Evolutionary conservation across 2,329 filamentous ascomycete genomes (phyloP).

Genomic region (Helotiales sp.): DNA sequence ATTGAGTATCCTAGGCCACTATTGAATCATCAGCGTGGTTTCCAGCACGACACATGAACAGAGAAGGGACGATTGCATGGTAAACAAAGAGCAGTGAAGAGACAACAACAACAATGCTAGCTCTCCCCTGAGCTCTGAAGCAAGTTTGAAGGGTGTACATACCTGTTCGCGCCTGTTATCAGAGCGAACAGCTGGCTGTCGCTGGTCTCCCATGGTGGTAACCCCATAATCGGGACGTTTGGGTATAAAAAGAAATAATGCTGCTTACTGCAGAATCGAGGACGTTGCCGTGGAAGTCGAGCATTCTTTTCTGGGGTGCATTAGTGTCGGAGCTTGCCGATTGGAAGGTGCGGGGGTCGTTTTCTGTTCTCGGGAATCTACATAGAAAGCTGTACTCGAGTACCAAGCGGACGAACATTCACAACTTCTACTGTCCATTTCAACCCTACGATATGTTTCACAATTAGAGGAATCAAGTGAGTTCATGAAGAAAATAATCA

Average conservation of each 20-base stretch:
- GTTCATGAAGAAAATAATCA: neutral
- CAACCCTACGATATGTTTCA: too few species aligned
- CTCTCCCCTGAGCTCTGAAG: neutral
- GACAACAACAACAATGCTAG: neutral
- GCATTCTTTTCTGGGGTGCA: neutral
- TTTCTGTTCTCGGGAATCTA: too few species aligned
- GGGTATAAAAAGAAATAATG: neutral
- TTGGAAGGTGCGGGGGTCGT: too few species aligned
- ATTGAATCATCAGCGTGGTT: conserved; percentile 33
- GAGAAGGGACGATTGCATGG: neutral
- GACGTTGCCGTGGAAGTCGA: neutral
- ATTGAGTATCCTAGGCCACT: conserved; percentile 88
- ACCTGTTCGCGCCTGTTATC: conserved; percentile 88
- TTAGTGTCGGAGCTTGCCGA: neutral
- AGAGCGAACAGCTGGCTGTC: conserved; percentile 60
- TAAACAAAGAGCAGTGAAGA: neutral
- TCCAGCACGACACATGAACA: neutral
- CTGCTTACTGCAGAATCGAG: neutral
- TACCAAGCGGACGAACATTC: too few species aligned
- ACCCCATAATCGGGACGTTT: conserved; percentile 25
- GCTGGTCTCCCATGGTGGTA: conserved; percentile 37
- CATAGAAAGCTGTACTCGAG: too few species aligned
- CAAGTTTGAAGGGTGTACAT: conserved; percentile 25
- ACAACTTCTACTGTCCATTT: too few species aligned
- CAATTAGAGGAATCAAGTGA: neutral